These are phyloP conservation scores for Blastobotrys capitulatus DNA, from an alignment of 1,139 yeast species.

Conservation along the genomic window DNA sequence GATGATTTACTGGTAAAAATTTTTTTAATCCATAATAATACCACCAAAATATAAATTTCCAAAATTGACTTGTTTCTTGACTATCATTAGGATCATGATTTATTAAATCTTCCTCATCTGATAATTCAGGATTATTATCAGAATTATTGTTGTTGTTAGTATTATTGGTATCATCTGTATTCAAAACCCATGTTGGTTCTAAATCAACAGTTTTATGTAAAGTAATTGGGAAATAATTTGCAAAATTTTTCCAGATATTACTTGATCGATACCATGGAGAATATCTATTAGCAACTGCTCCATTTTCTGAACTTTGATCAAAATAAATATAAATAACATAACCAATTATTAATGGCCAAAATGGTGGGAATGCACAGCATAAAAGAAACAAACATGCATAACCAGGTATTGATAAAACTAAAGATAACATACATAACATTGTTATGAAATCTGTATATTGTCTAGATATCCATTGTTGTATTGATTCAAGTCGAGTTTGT, in stretches of 20 bases:
- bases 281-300: constrained; percentile 54
- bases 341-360: constrained; percentile 58
- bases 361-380: constrained; percentile 56
- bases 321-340: constrained; percentile 46
- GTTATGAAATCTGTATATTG: neutral
- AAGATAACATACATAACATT: constrained; percentile 49
- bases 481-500: too few relatives aligned
- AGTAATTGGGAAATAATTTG: constrained; percentile 71
- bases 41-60: constrained; percentile 27
- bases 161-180: neutral
- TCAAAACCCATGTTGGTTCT: constrained; percentile 60
- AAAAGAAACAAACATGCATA: constrained; percentile 51
- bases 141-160: too few relatives aligned
- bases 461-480: neutral
- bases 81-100: neutral
- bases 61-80: constrained; percentile 12
- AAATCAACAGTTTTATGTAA: constrained; percentile 68
- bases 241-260: constrained; percentile 67
- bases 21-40: constrained; percentile 17
- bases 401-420: constrained; percentile 65
- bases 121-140: neutral
- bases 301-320: constrained; percentile 69
- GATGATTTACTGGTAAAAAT: constrained; percentile 3
- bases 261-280: constrained; percentile 55
- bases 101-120: constrained; percentile 13